A percentile compares a stretch with the other conserved stretches of the same genome.
Evolutionary conservation across 768 basidiomycete species (phyloP).

Genomic region (Ramaria sp.): DNA sequence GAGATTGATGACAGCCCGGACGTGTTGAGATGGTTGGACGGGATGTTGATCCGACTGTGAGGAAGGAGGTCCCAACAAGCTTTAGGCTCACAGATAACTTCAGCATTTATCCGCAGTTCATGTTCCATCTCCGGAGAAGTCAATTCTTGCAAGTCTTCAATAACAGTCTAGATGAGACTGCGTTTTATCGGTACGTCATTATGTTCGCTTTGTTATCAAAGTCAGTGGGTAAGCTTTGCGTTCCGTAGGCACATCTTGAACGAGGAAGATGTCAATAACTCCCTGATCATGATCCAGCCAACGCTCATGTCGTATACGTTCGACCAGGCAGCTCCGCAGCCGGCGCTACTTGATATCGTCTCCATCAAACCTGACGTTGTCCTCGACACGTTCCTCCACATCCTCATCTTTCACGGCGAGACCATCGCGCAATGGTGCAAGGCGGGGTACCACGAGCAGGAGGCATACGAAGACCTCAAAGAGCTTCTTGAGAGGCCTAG

Average conservation of each 20-base stretch:
- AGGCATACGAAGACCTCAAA: conserved; percentile 98
- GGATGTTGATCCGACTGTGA: conserved; percentile 96
- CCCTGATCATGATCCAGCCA: conserved; percentile 98
- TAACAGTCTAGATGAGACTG: conserved; percentile 98
- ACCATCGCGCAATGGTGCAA: conserved; percentile 97
- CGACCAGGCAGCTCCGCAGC: conserved; percentile 74
- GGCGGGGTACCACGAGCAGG: conserved; percentile 96
- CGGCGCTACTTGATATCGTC: conserved; percentile 92
- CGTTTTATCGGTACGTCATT: conserved; percentile 76
- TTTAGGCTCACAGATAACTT: conserved; percentile 94
- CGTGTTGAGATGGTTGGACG: conserved; percentile 92
- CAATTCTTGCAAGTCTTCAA: conserved; percentile 99
- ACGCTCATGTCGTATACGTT: conserved; percentile 98
- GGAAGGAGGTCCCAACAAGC: conserved; percentile 92
- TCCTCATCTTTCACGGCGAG: conserved; percentile 98
- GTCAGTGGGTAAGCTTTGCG: not conserved
- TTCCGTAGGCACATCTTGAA: conserved; percentile 75
- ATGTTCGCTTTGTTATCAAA: not conserved
- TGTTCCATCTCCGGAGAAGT: conserved; percentile 96
- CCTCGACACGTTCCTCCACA: conserved; percentile 99
- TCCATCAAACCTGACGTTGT: conserved; percentile 97
- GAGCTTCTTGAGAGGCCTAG: conserved; percentile 82
- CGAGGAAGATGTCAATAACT: conserved; percentile 98
- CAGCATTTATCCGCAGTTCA: conserved; percentile 98
- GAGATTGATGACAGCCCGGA: conserved; percentile 98